Percentiles rank a stretch among this genome's conserved stretches.
Evolutionary conservation across 495 filamentous ascomycete species (phyloP).

Genomic region (Friedmanniomyces endolithicus): DNA sequence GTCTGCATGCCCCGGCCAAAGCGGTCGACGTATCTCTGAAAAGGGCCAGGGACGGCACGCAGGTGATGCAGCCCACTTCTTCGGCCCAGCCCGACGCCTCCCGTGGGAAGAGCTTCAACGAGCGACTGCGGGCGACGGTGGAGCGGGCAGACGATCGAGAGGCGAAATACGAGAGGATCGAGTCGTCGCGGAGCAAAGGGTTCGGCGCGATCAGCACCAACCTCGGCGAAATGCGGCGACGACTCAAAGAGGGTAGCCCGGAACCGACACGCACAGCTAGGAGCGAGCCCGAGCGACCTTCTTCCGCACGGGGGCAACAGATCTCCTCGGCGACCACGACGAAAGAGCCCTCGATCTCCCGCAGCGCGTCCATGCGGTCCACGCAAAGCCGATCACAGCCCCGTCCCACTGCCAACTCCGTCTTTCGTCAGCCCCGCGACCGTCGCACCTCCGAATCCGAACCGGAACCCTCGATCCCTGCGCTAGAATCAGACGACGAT

Average conservation of each 20-base stretch:
- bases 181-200: slow-evolving; percentile 50
- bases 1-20: slow-evolving; percentile 78
- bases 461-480: too few relatives aligned
- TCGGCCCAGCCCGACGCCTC: not conserved
- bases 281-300: not conserved
- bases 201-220: slow-evolving; percentile 1
- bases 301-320: not conserved
- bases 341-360: not conserved
- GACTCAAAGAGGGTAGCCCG: too few relatives aligned
- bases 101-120: slow-evolving; percentile 58
- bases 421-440: not conserved
- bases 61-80: slow-evolving; percentile 2
- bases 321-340: not conserved
- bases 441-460: not conserved
- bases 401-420: not conserved
- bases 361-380: not conserved
- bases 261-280: too few relatives aligned
- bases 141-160: slow-evolving; percentile 42
- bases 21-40: slow-evolving; percentile 77
- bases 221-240: not conserved
- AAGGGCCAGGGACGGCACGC: slow-evolving; percentile 36
- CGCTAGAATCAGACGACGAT: too few relatives aligned
- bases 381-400: not conserved
- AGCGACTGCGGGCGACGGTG: slow-evolving; percentile 61
- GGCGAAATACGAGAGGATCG: slow-evolving; percentile 42